Conservation (phyloP, 129 eudicot genomes). For the Lonicera japonica region DNA sequence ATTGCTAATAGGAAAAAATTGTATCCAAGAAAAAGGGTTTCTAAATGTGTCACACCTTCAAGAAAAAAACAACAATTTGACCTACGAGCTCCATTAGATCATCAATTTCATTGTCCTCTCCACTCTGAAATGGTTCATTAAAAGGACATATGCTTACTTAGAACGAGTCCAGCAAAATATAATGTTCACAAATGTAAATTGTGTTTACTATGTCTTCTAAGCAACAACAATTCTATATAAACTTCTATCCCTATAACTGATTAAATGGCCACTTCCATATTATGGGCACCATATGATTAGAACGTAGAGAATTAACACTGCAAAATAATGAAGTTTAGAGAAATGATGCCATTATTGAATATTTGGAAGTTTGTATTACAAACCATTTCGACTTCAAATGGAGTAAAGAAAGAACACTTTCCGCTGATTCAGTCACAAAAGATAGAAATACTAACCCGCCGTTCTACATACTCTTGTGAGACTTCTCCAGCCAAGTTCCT, state of each 20-base stretch:
- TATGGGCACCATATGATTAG: too few relatives aligned
- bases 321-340: not conserved
- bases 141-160: not conserved
- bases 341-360: not conserved
- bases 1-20: too few relatives aligned
- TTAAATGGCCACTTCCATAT: too few relatives aligned
- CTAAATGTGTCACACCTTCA: conserved; percentile 30
- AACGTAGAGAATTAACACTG: not conserved
- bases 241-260: too few relatives aligned
- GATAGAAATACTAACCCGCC: conserved; percentile 23
- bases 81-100: conserved; percentile 46
- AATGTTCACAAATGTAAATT: too few relatives aligned
- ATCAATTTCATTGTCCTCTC: conserved; percentile 30
- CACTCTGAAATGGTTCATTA: conserved; percentile 21
- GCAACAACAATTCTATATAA: too few relatives aligned
- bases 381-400: too few relatives aligned
- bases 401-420: too few relatives aligned
- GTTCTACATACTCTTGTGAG: conserved; percentile 33
- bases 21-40: not conserved
- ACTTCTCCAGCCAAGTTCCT: conserved; percentile 56
- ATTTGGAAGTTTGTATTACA: too few relatives aligned
- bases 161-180: not conserved
- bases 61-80: conserved; percentile 44
- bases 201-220: too few relatives aligned
- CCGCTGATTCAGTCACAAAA: not conserved